phyloP scores from a whole-genome alignment of 1,284 basidiomycete genomes.

The Papiliotrema flavescens region DNA sequence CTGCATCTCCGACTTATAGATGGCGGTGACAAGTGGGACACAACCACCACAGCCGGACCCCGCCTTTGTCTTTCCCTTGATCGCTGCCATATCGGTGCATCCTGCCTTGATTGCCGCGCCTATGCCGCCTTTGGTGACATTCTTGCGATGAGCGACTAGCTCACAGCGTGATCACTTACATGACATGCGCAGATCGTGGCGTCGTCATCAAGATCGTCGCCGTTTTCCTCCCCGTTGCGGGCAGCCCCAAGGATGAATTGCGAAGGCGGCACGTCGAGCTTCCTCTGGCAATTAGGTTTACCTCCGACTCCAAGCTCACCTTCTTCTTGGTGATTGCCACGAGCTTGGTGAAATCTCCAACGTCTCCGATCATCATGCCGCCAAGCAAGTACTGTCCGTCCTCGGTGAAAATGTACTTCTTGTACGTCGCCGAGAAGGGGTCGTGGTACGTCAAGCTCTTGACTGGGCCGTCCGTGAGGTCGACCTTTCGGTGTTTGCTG shows the following conservation, averaged over 20 bases:
- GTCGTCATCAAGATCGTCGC: conserved; percentile 65
- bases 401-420: conserved; percentile 73
- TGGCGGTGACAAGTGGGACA: conserved; percentile 57
- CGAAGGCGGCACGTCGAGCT: conserved; percentile 23
- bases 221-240: conserved; percentile 65
- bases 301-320: conserved; percentile 64
- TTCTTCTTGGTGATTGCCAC: conserved; percentile 69
- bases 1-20: conserved; percentile 66
- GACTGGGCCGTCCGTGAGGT: conserved; percentile 51
- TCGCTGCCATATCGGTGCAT: conserved; percentile 56
- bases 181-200: conserved; percentile 56
- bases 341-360: conserved; percentile 62
- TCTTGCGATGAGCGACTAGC: conserved; percentile 49
- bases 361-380: conserved; percentile 78
- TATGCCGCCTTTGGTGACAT: conserved; percentile 64
- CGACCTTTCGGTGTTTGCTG: conserved; percentile 4
- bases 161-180: too few relatives aligned
- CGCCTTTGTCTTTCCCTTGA: conserved; percentile 68
- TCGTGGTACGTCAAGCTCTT: conserved; percentile 66
- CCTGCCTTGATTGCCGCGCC: conserved; percentile 56
- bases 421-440: conserved; percentile 66
- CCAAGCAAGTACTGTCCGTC: conserved; percentile 71
- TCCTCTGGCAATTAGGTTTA: conserved; percentile 37
- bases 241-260: conserved; percentile 69
- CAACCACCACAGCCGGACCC: conserved; percentile 74